Base-by-base conservation (phyloP, 192 early-diverging fungal genomes). In the Entomortierella lignicola region DNA sequence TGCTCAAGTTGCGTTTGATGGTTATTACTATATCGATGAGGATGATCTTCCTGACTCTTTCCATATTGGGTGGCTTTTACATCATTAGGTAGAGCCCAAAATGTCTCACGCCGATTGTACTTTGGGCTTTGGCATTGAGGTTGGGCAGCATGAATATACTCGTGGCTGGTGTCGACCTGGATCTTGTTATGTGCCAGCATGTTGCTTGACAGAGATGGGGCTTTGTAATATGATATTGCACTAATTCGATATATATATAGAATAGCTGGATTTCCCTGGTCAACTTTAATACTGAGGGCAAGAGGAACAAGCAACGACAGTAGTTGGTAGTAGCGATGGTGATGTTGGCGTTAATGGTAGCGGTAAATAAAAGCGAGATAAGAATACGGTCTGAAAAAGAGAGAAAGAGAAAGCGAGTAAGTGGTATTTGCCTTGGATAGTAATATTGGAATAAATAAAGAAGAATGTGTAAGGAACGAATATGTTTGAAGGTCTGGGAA, bases 171-270 rank as follows among this genome's bases (percentile, higher is more conserved):
- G 34, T 26, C 47, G 44, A n/a, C 20, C 47, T 63, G 60, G 13
- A 57, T 31, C 50, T 72, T 71, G 54, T 63, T 72, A 53, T 65
- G 54, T 23, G 63, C 71, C n/a, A 72, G 39, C 71, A 72, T 72
- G 55, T 43, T 47, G 18, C 7, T 18, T 50, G 10, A 12, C 8
- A 32, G 47, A 32, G 44, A 41, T 7, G 56, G 44, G 56, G 27
- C 25, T 17, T 34, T 43, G 54, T 67, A 25, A 67, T 18, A 37
- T 37, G 7, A 15, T 34, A 63, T 55, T 1, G 26, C 17, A 55
- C 6, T 20, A 34, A 10, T 10, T 37, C n/a, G 42, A 48, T 25
- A 48, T 31, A 43, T 17, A 30, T 43, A n/a, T n/a, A n/a, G n/a
- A n/a, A n/a, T n/a, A n/a, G n/a, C 5, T 47, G 44, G 44, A 13